phyloP scores from a whole-genome alignment of 2,329 filamentous ascomycete genomes.

The Calcarisporium arbuscula region DNA sequence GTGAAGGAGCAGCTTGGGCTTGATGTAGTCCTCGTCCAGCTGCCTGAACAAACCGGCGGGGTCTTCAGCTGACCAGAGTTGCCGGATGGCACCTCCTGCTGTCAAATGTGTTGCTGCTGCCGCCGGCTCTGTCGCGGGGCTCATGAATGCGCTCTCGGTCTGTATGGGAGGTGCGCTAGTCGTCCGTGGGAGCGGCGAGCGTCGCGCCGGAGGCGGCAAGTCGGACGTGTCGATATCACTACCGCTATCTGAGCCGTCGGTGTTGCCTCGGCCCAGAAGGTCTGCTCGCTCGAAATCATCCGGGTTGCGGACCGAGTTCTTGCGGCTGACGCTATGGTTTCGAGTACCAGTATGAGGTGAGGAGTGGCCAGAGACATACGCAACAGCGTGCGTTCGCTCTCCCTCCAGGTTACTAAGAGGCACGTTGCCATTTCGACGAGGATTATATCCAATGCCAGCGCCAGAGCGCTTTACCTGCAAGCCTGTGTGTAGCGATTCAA shows the following conservation, averaged over 20 bases:
- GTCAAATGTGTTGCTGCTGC: constrained; percentile 45
- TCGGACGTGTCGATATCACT: constrained; percentile 62
- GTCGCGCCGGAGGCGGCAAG: constrained; percentile 53
- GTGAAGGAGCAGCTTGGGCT: constrained; percentile 82
- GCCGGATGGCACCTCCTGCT: constrained; percentile 69
- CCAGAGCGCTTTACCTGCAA: constrained; percentile 78
- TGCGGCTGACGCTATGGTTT: constrained; percentile 45
- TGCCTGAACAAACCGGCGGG: constrained; percentile 86
- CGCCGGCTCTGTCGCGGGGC: constrained; percentile 22
- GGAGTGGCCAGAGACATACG: constrained; percentile 48
- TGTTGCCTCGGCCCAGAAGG: constrained; percentile 42
- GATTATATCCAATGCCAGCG: constrained; percentile 69
- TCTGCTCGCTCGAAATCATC: constrained; percentile 51
- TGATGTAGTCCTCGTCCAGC: constrained; percentile 93
- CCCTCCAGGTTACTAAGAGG: constrained; percentile 46
- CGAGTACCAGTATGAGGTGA: constrained; percentile 40
- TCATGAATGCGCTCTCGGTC: constrained; percentile 22
- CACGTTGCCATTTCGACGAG: constrained; percentile 58
- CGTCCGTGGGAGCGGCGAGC: constrained; percentile 27
- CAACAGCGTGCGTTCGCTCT: constrained; percentile 25
- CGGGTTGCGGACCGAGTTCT: constrained; percentile 36
- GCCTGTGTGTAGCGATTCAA: constrained; percentile 66
- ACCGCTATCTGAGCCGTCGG: constrained; percentile 53
- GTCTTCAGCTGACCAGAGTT: constrained; percentile 79
- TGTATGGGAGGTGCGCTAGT: constrained; percentile 19